Conservation (phyloP, 2,329 filamentous ascomycete species). For the Botrytis medusae region DNA sequence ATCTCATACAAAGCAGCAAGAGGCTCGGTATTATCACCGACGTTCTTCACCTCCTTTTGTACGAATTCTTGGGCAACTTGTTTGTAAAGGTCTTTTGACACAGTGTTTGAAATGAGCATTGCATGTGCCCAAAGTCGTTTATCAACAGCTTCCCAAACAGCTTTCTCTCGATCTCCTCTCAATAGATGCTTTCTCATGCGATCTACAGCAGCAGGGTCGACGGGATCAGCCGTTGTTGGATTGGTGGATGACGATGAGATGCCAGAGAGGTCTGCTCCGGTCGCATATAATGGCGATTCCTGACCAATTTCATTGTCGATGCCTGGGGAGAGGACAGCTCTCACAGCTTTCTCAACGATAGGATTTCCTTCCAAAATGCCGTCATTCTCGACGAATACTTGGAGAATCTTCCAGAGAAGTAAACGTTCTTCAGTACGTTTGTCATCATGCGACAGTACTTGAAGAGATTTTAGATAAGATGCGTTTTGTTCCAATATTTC, state of each 20-base stretch:
- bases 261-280: slow-evolving; percentile 44
- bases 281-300: slow-evolving; percentile 39
- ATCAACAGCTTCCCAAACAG: slow-evolving; percentile 90
- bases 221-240: slow-evolving; percentile 59
- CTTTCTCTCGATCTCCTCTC: slow-evolving; percentile 81
- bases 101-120: slow-evolving; percentile 76
- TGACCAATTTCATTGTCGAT: slow-evolving; percentile 37
- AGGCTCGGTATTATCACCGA: slow-evolving; percentile 78
- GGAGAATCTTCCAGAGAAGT: slow-evolving; percentile 83
- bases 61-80: slow-evolving; percentile 95
- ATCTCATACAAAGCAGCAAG: slow-evolving; percentile 91
- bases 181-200: slow-evolving; percentile 72
- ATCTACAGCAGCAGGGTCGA: slow-evolving; percentile 68
- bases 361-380: slow-evolving; percentile 73
- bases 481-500: slow-evolving; percentile 64
- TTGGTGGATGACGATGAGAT: slow-evolving; percentile 41
- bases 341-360: slow-evolving; percentile 71
- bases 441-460: slow-evolving; percentile 56
- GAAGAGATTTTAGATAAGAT: slow-evolving; percentile 45
- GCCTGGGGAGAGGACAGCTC: slow-evolving; percentile 69
- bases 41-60: slow-evolving; percentile 85
- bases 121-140: slow-evolving; percentile 95
- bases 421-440: slow-evolving; percentile 78
- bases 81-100: slow-evolving; percentile 83
- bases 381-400: slow-evolving; percentile 81